Conservation (phyloP, 192 early-diverging fungal species). For the Backusella circina region DNA sequence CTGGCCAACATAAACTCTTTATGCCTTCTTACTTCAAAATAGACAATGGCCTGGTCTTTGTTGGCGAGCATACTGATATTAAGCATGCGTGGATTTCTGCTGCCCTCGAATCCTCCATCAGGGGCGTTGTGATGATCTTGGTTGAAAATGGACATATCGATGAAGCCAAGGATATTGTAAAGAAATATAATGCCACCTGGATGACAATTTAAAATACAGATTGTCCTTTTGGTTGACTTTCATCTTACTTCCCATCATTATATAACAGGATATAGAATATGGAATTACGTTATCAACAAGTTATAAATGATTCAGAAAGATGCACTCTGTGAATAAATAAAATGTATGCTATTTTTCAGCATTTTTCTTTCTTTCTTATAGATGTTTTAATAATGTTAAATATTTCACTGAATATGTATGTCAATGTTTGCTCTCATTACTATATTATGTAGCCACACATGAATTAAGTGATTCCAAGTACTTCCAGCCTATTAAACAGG, state of each 20-base stretch:
- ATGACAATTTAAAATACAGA: conserved; percentile 15
- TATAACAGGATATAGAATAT: not conserved
- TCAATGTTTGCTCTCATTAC: no score
- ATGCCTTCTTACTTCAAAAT: conserved; percentile 16
- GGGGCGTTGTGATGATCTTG: conserved; percentile 20
- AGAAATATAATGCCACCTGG: conserved; percentile 17
- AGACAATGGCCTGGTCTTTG: conserved; percentile 18
- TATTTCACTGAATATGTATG: no score
- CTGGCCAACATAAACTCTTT: conserved; percentile 10
- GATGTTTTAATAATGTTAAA: no score
- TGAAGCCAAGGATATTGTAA: conserved; percentile 21
- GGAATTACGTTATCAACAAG: not conserved
- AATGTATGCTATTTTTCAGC: no score
- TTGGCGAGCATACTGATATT: conserved; percentile 34
- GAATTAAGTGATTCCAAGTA: not conserved
- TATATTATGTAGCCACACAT: not conserved
- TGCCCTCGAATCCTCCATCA: conserved; percentile 26
- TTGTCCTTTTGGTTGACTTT: no score
- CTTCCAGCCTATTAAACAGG: not conserved
- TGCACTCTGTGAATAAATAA: no score
- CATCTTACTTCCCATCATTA: no score
- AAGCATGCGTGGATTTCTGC: conserved; percentile 30
- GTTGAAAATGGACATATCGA: conserved; percentile 21
- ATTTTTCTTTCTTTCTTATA: no score
- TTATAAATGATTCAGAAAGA: no score